Base-by-base conservation (phyloP, 1,284 basidiomycete species). In the Schizopora paradoxa region DNA sequence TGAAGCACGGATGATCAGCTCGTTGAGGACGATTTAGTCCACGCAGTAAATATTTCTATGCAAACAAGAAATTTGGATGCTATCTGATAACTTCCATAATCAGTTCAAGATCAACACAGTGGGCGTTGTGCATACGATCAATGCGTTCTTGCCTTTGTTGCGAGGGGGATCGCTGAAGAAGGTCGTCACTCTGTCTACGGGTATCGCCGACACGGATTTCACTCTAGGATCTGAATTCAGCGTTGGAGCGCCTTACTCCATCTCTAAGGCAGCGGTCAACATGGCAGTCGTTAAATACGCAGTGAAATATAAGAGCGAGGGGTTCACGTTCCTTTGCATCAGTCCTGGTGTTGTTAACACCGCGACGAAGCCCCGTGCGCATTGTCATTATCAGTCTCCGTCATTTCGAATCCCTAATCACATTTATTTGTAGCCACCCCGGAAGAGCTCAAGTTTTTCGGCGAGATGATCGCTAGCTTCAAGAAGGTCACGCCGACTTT, bases 281-380 rank as follows among this genome's bases (percentile, higher is more conserved):
- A 55, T 58, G 51, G 47, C 46, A 13, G 42, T 48, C 31, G 44
- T 51, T 13, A 54, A 55, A 27, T 56, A 47, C 33, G 48, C 58
- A 2, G 29, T 48, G 5, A 38, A 51, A 11, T 43, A 53, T 14
- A 41, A 48, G 13, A 54, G 54, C 6, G 45, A 71, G 41, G 68
- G 66, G 6, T 59, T 72, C 45, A 50, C 61, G 2, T 64, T 68
- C 55, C 53, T 69, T 7, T 51, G 64, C 2, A 40, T 70, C 39
- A 61, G 61, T 44, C 68, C 69, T 2, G 69, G 68, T 16, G 21
- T 64, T 10, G 67, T 71, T 11, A 54, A 66, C 46, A 66, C 64
- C 5, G 22, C 21, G 19, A 33, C 21, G 21, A 43, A n/a, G n/a
- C n/a, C n/a, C n/a, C n/a, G n/a, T n/a, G n/a, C n/a, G n/a, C n/a